Evolutionary conservation across 352 stramenopile species (phyloP), one percentile per base, ranked within the genome.

Genomic region (Globisporangium canariense): DNA sequence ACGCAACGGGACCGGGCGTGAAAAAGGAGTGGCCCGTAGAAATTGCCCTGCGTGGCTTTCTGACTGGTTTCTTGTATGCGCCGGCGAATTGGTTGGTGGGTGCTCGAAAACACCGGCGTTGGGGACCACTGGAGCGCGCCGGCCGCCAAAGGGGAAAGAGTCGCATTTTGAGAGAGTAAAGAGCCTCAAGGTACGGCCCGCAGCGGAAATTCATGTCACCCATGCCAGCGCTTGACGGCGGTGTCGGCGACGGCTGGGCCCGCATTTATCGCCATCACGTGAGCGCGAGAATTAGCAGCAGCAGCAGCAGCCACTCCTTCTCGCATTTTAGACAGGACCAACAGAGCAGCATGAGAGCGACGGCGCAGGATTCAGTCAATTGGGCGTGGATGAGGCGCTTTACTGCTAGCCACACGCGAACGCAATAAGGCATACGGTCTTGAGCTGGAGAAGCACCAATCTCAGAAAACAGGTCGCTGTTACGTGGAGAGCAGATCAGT

Each of bases 161-260:
- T 53, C 50, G 60, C 56, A 70, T 68, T 70, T 67, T 67, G 65
- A 70, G 56, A 66, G 59, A 70, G 60, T 65, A 69, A 65, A 65
- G 57, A 64, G 64, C 56, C 64, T 65, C 65, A 70, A 68, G 65
- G 58, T 67, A 60, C 25, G 28, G 7, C 28, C 13, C 16, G 38
- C 47, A 11, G 32, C 46, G 41, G 20, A 3, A 25, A 50, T 41
- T 46, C 46, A 30, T 41, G 30, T 41, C 25, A 28, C 2, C 25
- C 25, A 1, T 28, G 25, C 25, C 25, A 28, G 2, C 25, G 25
- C 25, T 28, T 28, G 58, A 56, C 13, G 41, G n/a, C 60, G 13
- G n/a, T 22, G 36, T 10, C 28, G n/a, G 30, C n/a, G 16, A n/a
- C 13, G 25, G 22, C 11, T 11, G 25, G 14, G 49, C 16, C 6